Conservation (phyloP, 352 stramenopile genomes). For the Thalassiosira mediterranea region DNA sequence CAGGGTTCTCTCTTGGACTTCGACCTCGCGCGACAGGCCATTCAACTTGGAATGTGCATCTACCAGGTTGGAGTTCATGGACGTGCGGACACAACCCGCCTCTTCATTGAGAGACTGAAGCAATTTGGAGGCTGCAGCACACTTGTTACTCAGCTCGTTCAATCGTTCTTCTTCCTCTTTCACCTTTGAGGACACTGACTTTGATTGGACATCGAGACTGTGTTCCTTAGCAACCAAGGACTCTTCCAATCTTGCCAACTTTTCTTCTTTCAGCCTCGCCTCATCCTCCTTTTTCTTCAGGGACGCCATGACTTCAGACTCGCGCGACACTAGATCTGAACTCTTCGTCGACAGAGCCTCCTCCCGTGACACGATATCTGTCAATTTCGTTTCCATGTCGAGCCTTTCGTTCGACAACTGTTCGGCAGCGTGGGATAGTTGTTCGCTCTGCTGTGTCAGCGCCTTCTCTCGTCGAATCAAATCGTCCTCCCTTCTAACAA, state of each 20-base stretch:
- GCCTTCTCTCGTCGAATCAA: conserved; percentile 23
- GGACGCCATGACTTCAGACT: conserved; percentile 19
- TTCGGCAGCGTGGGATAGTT: conserved; percentile 18
- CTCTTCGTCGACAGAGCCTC: conserved; percentile 22
- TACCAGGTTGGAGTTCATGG: conserved; percentile 30
- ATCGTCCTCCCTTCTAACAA: conserved; percentile 18
- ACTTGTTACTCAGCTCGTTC: conserved; percentile 24
- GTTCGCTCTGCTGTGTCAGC: conserved; percentile 21
- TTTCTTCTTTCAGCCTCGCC: neutral
- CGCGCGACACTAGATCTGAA: conserved; percentile 15
- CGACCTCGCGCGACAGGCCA: conserved; percentile 22
- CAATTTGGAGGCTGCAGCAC: conserved; percentile 19
- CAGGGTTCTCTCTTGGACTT: conserved; percentile 33
- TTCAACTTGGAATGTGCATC: conserved; percentile 33
- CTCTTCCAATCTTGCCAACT: conserved; percentile 32
- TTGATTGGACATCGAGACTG: conserved; percentile 14
- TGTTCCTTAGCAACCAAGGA: conserved; percentile 20
- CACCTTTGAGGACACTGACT: conserved; percentile 29
- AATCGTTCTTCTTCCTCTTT: conserved; percentile 37
- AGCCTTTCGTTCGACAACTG: conserved; percentile 26
- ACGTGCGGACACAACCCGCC: conserved; percentile 24
- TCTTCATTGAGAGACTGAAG: conserved; percentile 43
- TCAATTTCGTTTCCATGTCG: conserved; percentile 26
- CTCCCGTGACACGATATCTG: conserved; percentile 20
- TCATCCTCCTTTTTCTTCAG: conserved; percentile 29